Conservation (phyloP, 225 moss, liverwort and hornwort genomes). For the Polytrichum commune region DNA sequence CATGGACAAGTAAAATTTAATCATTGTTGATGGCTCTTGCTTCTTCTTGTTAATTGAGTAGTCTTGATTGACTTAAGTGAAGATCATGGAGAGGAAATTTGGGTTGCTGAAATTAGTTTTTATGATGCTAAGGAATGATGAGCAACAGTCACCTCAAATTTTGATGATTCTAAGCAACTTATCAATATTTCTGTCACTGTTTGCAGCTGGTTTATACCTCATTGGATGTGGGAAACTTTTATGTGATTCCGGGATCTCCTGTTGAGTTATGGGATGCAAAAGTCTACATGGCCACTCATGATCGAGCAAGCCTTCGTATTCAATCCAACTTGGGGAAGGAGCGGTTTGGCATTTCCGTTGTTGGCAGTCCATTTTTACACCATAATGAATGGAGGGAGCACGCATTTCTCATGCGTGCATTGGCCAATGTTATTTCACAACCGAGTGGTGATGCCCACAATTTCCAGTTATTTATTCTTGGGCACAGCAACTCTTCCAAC, state of each 20-base stretch:
- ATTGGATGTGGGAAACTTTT: conserved; percentile 72
- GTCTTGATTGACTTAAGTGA: neutral
- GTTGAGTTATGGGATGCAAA: conserved; percentile 70
- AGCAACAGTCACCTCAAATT: too few species aligned
- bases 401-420: conserved; percentile 75
- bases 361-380: conserved; percentile 72
- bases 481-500: conserved; percentile 61
- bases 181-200: neutral
- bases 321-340: conserved; percentile 38
- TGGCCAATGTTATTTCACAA: conserved; percentile 37
- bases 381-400: conserved; percentile 82
- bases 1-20: too few species aligned
- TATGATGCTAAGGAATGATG: too few species aligned
- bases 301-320: conserved; percentile 52
- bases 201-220: conserved; percentile 55
- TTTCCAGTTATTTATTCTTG: conserved; percentile 46
- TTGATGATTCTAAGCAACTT: neutral
- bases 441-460: conserved; percentile 14
- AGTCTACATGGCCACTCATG: conserved; percentile 56
- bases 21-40: neutral
- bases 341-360: conserved; percentile 60
- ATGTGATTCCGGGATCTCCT: conserved; percentile 82
- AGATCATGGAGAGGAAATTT: neutral
- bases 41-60: neutral
- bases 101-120: too few species aligned